Evolutionary conservation across 257 asterid species (phyloP).

Genomic region (Petunia secreta): DNA sequence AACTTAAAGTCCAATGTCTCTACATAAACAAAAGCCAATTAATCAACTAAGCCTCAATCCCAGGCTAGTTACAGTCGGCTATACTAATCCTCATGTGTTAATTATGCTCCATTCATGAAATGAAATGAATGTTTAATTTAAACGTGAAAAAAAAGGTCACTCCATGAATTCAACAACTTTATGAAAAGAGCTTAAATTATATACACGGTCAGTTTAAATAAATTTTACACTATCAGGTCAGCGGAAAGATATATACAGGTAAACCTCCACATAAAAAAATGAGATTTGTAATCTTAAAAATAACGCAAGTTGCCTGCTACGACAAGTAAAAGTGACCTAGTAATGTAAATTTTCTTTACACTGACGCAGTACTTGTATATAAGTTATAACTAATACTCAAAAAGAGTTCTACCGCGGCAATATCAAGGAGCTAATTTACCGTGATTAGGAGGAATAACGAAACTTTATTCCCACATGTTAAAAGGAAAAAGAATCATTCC

Average conservation of each 20-base stretch:
- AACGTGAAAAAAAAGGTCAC: background rate
- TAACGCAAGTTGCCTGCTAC: too few species aligned
- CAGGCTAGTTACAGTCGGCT: background rate
- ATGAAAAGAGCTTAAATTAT: too few species aligned
- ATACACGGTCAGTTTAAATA: background rate
- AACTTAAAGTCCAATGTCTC: conserved; percentile 96
- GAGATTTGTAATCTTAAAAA: too few species aligned
- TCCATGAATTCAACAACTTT: too few species aligned
- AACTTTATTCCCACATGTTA: background rate
- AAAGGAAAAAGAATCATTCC: background rate
- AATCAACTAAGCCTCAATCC: conserved; percentile 29
- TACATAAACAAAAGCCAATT: conserved; percentile 32
- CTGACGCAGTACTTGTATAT: too few species aligned
- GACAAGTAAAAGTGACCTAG: too few species aligned
- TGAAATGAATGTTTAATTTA: background rate
- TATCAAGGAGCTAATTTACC: background rate
- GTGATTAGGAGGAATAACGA: conserved; percentile 18
- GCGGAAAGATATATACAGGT: background rate
- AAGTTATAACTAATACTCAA: too few species aligned
- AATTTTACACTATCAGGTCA: background rate
- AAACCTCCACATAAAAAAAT: background rate
- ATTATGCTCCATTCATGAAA: background rate
- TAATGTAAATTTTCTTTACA: too few species aligned
- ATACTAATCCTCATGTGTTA: background rate
- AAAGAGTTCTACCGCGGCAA: too few species aligned